Evolutionary conservation across 1,139 yeast species (phyloP).

Genomic region (Candida dubliniensis): DNA sequence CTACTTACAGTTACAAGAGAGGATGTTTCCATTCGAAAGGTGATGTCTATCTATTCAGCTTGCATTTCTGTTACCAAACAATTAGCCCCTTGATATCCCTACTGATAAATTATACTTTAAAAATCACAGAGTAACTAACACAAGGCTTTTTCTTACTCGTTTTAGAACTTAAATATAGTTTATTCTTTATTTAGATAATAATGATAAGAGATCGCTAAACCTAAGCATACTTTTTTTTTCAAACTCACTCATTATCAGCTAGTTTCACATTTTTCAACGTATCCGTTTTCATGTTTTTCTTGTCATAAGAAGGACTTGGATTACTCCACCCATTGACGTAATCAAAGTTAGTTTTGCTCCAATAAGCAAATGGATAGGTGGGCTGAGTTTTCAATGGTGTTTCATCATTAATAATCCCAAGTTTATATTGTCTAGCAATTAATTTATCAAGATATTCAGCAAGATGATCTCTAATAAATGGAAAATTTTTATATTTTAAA

Average conservation of each 20-base stretch:
- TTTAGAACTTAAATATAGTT: too few species aligned
- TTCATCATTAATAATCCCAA: slow-evolving; percentile 55
- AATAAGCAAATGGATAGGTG: slow-evolving; percentile 61
- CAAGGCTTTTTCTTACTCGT: too few species aligned
- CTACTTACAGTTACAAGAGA: too few species aligned
- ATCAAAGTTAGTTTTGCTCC: slow-evolving; percentile 45
- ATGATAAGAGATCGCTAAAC: too few species aligned
- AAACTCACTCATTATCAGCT: slow-evolving; percentile 24
- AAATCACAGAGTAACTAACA: too few species aligned
- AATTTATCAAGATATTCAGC: slow-evolving; percentile 56
- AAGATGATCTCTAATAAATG: slow-evolving; percentile 57
- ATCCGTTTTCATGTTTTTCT: slow-evolving; percentile 21
- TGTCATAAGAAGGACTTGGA: slow-evolving; percentile 31
- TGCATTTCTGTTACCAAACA: too few species aligned
- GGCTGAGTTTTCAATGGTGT: slow-evolving; percentile 61
- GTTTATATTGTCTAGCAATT: slow-evolving; percentile 55
- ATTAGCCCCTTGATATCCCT: too few species aligned
- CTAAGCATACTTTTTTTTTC: too few species aligned
- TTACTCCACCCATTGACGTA: slow-evolving; percentile 50
- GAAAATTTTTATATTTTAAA: slow-evolving; percentile 62
- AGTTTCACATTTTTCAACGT: slow-evolving; percentile 22
- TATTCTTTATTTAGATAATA: too few species aligned
- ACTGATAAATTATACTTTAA: too few species aligned
- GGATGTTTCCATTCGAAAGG: too few species aligned
- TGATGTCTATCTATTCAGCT: too few species aligned